Base-by-base conservation (phyloP, 1,284 basidiomycete genomes). In the Sanguinoderma infundibulare region DNA sequence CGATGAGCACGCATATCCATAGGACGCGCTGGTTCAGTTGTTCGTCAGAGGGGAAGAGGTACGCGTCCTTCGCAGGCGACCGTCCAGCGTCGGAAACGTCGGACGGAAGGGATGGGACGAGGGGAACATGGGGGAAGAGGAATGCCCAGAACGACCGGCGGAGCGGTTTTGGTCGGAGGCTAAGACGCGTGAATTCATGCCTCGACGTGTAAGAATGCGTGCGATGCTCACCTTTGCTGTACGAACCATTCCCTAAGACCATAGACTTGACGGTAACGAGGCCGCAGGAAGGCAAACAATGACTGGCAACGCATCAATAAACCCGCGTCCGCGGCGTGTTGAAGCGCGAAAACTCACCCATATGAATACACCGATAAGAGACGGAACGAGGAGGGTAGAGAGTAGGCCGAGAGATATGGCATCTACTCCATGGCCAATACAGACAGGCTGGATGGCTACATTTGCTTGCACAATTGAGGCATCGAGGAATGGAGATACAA, bases 231-330 rank as follows among this genome's bases (percentile, higher is more conserved):
- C 89, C 85, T 83, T 74, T 80, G 83, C 50, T 82, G 84, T 17
- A 87, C 81, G 72, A 91, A 92, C 90, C 90, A 92, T 70, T 91
- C 89, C 68, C 90, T 78, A 53, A 88, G 73, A 26, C 77, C 86
- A 67, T 91, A 92, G 20, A 92, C 71, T 75, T 91, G 87, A 59
- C 89, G 83, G 70, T 85, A 87, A 58, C 81, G 84, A 14, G 89
- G 89, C 50, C 90, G 81, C 22, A 90, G 64, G 57, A 87, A 74
- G 34, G 87, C 89, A 73, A 91, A 91, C 49, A 86, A 64, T 57
- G 88, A 70, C 90, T 91, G n/a, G 49, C 1, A 26, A 50, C 24
- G 46, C 22, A 32, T 57, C 47, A 61, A 61, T 39, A n/a, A 50
- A 44, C 28, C 52, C 39, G 38, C 32, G 17, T 6, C 28, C 8